These are phyloP conservation scores for Oidium heveae DNA, from an alignment of 2,329 filamentous ascomycete species.

Conservation along the genomic window DNA sequence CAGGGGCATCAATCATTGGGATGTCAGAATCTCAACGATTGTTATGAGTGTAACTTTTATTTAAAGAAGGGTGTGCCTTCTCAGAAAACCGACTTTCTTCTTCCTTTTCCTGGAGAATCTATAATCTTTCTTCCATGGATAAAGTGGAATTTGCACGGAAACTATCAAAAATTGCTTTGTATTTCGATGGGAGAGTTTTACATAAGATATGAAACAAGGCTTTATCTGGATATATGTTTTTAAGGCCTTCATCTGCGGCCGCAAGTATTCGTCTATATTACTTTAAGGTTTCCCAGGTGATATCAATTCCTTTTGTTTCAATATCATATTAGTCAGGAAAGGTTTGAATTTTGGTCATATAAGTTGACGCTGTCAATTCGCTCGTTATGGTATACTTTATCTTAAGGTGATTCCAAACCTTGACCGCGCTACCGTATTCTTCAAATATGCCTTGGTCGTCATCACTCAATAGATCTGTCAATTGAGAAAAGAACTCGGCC, in stretches of 20 bases:
- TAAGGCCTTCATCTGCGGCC: background rate
- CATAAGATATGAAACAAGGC: no score
- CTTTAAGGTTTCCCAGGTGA: background rate
- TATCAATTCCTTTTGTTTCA: background rate
- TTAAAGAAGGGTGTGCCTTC: background rate
- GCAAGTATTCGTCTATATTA: background rate
- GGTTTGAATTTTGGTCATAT: background rate
- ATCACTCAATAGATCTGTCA: background rate
- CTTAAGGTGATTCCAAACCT: background rate
- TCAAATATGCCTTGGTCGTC: background rate
- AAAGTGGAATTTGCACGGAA: background rate
- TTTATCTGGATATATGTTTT: background rate
- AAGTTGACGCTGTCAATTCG: background rate
- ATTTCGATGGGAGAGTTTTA: background rate
- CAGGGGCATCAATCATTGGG: background rate
- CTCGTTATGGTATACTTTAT: background rate
- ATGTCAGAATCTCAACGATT: background rate
- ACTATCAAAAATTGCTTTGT: background rate
- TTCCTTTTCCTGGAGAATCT: background rate
- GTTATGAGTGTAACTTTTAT: background rate
- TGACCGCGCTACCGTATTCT: background rate
- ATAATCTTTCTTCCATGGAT: background rate
- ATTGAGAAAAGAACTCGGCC: no score
- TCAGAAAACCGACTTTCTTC: background rate
- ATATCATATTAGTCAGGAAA: background rate